Base-by-base conservation (phyloP, 2,329 filamentous ascomycete genomes). In the Diaporthe vexans region DNA sequence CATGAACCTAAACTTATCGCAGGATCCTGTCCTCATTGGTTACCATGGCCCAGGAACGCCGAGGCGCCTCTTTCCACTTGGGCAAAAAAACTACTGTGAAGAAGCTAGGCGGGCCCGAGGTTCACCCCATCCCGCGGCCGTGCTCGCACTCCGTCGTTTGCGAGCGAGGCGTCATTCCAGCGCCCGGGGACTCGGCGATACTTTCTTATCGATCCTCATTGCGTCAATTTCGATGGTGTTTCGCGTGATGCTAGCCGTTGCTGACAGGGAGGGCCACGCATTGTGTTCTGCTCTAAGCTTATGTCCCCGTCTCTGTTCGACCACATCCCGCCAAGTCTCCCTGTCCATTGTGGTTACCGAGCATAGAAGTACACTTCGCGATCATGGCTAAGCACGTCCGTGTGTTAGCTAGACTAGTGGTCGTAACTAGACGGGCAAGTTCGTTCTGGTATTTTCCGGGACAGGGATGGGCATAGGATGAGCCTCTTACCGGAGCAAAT, bases 21-120 rank as follows among this genome's bases (percentile, higher is more conserved):
- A 40, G 48, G 63, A 54, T 68, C 63, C 48, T 8, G n/a, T 37
- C 33, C 63, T 29, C 46, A 68, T 68, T 68, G 63, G 63, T 68
- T 68, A 68, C 63, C 63, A 26, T 2, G 33, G 15, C n/a, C 33
- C n/a, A 54, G 63, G 46, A 54, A 68, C 63, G 29, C 63, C 46
- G 29, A 37, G 63, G 46, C 48, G 48, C 46, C 46, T 52, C 40
- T 37, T 43, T 43, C 37, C 15, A 29, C 46, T 68, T 40, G 63
- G 29, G 33, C 48, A 29, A 24, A 37, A 43, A 24, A 24, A 35
- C 61, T 33, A 33, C 29, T 24, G 43, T 24, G 26, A 33, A 5
- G 29, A 33, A 35, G 46, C 43, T 51, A 21, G 26, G 10, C 29
- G 21, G 59, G 9, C 59, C 10, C 15, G 17, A 19, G 58, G 37